Evolutionary conservation across 148 eudicot genomes (phyloP).

Genomic region (Spergularia marina): DNA sequence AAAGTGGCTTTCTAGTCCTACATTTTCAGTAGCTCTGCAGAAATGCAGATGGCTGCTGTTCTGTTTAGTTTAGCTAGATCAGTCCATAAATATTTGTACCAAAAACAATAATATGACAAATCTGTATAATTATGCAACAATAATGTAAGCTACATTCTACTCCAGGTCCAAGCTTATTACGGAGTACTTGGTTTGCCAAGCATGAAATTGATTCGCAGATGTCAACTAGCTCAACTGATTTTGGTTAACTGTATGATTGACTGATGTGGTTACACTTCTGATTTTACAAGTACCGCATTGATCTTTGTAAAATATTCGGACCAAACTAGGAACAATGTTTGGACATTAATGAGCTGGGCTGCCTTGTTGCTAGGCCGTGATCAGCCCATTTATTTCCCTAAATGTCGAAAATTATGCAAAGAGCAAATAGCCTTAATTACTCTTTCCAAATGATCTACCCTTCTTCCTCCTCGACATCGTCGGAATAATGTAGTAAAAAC

Average conservation of each 20-base stretch:
- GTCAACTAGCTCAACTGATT: too few relatives aligned
- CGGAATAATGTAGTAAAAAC: too few relatives aligned
- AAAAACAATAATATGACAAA: background rate
- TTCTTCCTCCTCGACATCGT: too few relatives aligned
- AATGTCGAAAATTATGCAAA: too few relatives aligned
- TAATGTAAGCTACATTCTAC: background rate
- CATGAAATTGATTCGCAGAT: background rate
- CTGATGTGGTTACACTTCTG: too few relatives aligned
- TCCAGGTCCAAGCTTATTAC: background rate
- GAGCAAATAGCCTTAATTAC: too few relatives aligned
- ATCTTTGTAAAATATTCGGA: background rate
- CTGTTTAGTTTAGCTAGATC: background rate
- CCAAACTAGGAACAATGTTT: background rate
- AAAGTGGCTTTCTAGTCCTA: background rate
- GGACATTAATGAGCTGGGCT: background rate
- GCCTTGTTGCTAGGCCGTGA: background rate
- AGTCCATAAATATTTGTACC: background rate
- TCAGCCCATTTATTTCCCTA: background rate
- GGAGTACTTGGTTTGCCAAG: background rate
- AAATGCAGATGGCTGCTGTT: background rate
- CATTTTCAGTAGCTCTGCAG: background rate
- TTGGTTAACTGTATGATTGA: background rate
- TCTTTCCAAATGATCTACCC: too few relatives aligned
- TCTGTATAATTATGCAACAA: background rate
- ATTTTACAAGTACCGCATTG: background rate